Evolutionary conservation across 1,139 yeast species (phyloP).

Genomic region (Kodamaea suecica): DNA sequence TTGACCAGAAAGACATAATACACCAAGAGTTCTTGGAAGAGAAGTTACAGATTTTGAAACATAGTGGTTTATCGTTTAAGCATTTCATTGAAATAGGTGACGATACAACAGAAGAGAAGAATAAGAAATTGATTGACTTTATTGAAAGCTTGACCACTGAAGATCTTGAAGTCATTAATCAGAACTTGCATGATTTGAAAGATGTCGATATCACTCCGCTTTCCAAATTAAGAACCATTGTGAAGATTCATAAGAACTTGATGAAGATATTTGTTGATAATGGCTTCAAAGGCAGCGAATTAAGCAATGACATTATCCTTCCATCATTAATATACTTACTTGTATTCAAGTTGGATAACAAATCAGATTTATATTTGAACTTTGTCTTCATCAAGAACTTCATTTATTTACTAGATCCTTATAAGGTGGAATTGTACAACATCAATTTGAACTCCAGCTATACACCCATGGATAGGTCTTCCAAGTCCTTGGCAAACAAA

Average conservation of each 20-base stretch:
- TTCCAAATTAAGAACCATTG: conserved; percentile 30
- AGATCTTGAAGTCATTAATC: conserved; percentile 11
- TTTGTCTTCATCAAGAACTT: conserved; percentile 40
- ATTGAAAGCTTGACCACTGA: conserved; percentile 16
- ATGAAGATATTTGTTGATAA: conserved; percentile 20
- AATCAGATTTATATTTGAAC: conserved; percentile 33
- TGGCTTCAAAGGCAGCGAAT: conserved; percentile 19
- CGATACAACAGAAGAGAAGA: conserved; percentile 3
- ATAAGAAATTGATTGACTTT: conserved; percentile 17
- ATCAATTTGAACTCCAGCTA: conserved; percentile 17
- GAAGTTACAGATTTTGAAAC: conserved; percentile 28
- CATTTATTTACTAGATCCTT: conserved; percentile 33
- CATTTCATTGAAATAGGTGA: conserved; percentile 29
- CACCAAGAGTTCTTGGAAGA: conserved; percentile 37
- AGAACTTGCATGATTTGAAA: conserved; percentile 17
- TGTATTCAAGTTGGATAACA: conserved; percentile 22
- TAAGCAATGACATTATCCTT: conserved; percentile 40
- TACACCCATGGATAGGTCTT: conserved; percentile 20
- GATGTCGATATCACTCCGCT: conserved; percentile 29
- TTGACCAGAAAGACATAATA: conserved; percentile 39
- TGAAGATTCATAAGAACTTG: conserved; percentile 32
- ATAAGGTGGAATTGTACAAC: conserved; percentile 21
- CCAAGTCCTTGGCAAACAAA: conserved; percentile 15
- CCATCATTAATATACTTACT: conserved; percentile 40
- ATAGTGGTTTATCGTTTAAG: conserved; percentile 26